Evolutionary conservation across 2,329 filamentous ascomycete genomes (phyloP), one percentile per base, ranked within the genome.

Genomic region (Talaromyces sp.): DNA sequence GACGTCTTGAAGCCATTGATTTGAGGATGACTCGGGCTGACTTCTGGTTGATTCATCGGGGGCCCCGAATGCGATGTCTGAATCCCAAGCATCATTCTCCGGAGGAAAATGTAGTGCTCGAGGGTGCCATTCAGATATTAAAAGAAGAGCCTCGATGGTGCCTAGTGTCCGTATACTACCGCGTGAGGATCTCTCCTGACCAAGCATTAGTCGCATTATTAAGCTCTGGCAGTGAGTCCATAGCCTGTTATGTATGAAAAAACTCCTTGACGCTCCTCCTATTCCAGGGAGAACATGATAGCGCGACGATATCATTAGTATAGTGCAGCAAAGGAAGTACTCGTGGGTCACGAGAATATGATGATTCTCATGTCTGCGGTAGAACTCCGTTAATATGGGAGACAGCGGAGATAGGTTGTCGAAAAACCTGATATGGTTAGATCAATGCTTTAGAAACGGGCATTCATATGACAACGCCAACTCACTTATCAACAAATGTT

Each of bases 51-150:
- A 7, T 76, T 76, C 58, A 24, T 56, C 60, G 9, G 58, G 33
- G 11, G 10, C 19, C 5, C 60, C 62, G 14, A 82, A 72, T 45
- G 83, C 77, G 2, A 83, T 71, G 60, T 83, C 81, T 3, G 79
- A 82, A 66, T 85, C 83, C 82, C 82, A 85, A 0, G 83, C 83
- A 67, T 85, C 82, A 11, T 75, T 79, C 11, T 80, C 81, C 0
- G 82, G 82, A 0, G 83, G 82, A 22, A 84, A 81, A 65, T 85
- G 82, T 1, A 85, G 72, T 1, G 81, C 79, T 24, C 82, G 77
- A 0, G 83, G 82, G 67, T 84, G 82, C 83, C 83, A 85, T 67
- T 85, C 83, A 0, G 80, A 82, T 0, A 85, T 76, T 1, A 85
- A 72, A 1, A 85, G 70, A 0, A 85, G 72, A 0, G 81, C 82